These are phyloP conservation scores for Meredithiella fracta DNA, from an alignment of 2,329 filamentous ascomycete species.

Conservation along the genomic window DNA sequence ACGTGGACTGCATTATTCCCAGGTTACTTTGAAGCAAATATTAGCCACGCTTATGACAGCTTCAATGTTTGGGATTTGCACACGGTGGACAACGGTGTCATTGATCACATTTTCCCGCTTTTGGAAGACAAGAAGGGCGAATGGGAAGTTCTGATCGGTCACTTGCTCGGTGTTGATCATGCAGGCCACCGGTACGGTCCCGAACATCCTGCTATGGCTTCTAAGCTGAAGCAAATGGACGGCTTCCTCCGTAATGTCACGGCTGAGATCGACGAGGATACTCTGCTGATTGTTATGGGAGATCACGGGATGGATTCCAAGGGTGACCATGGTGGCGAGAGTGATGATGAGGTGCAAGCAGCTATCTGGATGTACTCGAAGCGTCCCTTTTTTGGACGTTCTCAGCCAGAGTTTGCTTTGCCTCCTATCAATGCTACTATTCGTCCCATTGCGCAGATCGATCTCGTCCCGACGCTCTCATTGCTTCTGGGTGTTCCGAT, in stretches of 20 bases:
- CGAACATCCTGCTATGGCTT: conserved; percentile 77
- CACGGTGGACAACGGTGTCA: conserved; percentile 90
- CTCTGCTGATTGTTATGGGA: conserved; percentile 89
- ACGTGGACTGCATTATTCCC: conserved; percentile 93
- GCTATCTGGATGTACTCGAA: conserved; percentile 98
- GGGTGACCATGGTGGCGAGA: conserved; percentile 96
- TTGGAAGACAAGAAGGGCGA: conserved; percentile 47
- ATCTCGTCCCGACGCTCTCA: conserved; percentile 81
- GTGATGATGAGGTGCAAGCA: conserved; percentile 86
- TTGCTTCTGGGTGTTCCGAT: conserved; percentile 81
- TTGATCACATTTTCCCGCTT: conserved; percentile 76
- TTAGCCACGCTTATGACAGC: conserved; percentile 83
- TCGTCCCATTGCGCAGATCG: conserved; percentile 68
- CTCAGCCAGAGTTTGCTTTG: conserved; percentile 37
- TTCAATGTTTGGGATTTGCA: conserved; percentile 98
- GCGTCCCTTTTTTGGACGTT: conserved; percentile 66
- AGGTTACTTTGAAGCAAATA: conserved; percentile 73
- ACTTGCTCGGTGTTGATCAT: conserved; percentile 91
- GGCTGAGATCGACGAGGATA: conserved; percentile 60
- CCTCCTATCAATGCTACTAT: conserved; percentile 60
- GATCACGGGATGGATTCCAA: conserved; percentile 98
- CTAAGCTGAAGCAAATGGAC: conserved; percentile 87
- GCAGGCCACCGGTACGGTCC: conserved; percentile 93
- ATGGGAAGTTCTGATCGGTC: conserved; percentile 92
- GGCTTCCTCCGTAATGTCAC: conserved; percentile 57